Conservation (phyloP, 2,329 filamentous ascomycete species). For the Hypoxylon sp. region DNA sequence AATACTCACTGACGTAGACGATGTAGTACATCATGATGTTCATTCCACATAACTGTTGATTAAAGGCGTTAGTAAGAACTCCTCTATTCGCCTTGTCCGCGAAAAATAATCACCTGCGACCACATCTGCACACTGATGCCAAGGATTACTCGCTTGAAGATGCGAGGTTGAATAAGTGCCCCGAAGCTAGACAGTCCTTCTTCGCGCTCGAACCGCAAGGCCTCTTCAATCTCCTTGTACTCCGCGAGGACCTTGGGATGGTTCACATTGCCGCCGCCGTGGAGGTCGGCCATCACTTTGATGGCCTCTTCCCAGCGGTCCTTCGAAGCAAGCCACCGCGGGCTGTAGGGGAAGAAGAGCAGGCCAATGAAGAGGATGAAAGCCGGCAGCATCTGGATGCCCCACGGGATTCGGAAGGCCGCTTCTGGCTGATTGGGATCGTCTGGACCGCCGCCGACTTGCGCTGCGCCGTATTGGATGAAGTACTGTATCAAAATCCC, state of each 20-base stretch:
- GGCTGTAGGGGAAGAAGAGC: conserved; percentile 74
- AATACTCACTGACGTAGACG: conserved; percentile 64
- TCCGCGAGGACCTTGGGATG: conserved; percentile 74
- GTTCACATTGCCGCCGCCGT: conserved; percentile 69
- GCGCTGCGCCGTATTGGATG: conserved; percentile 74
- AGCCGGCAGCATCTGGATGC: conserved; percentile 70
- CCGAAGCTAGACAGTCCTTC: conserved; percentile 64
- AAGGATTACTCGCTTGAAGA: conserved; percentile 69
- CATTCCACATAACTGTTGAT: conserved; percentile 61
- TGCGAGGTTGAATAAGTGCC: conserved; percentile 65
- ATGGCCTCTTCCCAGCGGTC: conserved; percentile 77
- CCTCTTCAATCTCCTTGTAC: conserved; percentile 72
- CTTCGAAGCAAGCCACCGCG: conserved; percentile 78
- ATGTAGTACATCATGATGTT: conserved; percentile 74
- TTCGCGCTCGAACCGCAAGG: conserved; percentile 68
- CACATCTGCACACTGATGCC: conserved; percentile 72
- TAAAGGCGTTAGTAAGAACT: background rate
- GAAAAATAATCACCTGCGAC: conserved; percentile 61
- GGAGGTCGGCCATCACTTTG: conserved; percentile 69
- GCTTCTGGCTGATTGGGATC: conserved; percentile 65
- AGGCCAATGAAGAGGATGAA: conserved; percentile 68
- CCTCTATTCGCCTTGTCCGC: too few relatives aligned
- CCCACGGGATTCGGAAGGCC: conserved; percentile 75
- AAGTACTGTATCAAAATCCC: conserved; percentile 78
- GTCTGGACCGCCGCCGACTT: conserved; percentile 66